Base-by-base conservation (phyloP, 2,329 filamentous ascomycete species). In the Pseudogymnoascus sp. region DNA sequence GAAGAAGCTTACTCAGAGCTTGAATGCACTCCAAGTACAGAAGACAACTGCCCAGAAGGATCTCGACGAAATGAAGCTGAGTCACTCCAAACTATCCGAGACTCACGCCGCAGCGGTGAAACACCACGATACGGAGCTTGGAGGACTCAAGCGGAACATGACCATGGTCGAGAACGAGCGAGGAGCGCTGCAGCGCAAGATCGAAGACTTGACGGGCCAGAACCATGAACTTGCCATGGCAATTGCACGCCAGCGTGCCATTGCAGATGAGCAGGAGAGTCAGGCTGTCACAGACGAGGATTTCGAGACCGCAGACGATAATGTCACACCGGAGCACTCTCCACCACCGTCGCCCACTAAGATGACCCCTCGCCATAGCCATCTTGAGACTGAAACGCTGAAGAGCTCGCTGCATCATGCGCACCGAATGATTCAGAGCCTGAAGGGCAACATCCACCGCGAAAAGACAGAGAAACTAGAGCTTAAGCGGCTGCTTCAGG, bases 401-500 rank as follows among this genome's bases (percentile, higher is more conserved):
- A 95, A 94, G 76, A 95, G 92, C 59, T 96, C 92, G 23, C 80
- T 97, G 26, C 87, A 91, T 66, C 94, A 99, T 71, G 92, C 94
- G 37, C 94, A 97, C 72, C 85, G 92, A 61, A 96, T 95, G 75
- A 96, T 99, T 61, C 92, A 97, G 72, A 95, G 90, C 68, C 82
- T 97, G 66, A 91, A 95, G 74, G 91, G 88, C 72, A 95, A 92
- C 68, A 89, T 97, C 52, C 92, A 99, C 72, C 88, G 94, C 33
- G 94, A 99, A 73, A 99, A 97, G 84, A 96, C 92, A 0, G 94
- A 99, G 73, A 99, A 96, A 78, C 82, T 97, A 26, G 94, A 99
- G 74, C 82, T 97, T 59, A 92, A 90, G 74, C 88, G 92, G 62
- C 90, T 99, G 82, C 82, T 97, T 28, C 92, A 97, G 74, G 94